Evolutionary conservation across 371 early-diverging fungal species (phyloP).

Genomic region (Apophysomyces elegans): DNA sequence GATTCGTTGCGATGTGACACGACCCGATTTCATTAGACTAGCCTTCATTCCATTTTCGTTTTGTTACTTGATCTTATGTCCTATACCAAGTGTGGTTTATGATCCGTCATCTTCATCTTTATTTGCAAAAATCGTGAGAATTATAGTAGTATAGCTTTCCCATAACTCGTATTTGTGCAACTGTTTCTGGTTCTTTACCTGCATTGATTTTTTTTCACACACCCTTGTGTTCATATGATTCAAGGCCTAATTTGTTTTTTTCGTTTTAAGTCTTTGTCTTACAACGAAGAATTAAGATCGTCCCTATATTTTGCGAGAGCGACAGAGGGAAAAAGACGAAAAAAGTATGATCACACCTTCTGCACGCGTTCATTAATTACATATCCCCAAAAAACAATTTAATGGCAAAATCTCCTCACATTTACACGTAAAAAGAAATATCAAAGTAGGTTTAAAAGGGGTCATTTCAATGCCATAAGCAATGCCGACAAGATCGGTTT

Average conservation of each 20-base stretch:
- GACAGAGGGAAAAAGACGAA: no score
- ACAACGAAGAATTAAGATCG: neutral
- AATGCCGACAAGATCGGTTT: neutral
- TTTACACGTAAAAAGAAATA: neutral
- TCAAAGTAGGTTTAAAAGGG: neutral
- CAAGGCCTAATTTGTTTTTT: neutral
- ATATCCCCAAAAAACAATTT: no score
- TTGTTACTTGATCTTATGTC: neutral
- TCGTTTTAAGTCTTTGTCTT: neutral
- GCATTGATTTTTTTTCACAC: neutral
- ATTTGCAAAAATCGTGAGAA: neutral
- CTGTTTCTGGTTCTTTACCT: neutral
- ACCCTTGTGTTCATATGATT: constrained; percentile 1
- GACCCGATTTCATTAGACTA: neutral
- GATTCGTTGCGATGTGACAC: constrained; percentile 6
- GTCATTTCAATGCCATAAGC: neutral
- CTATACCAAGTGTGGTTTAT: neutral
- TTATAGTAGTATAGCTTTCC: constrained; percentile 2
- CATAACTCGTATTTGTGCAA: neutral
- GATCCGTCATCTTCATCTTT: neutral
- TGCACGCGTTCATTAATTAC: no score
- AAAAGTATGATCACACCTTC: no score
- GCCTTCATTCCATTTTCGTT: neutral
- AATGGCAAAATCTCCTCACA: no score
- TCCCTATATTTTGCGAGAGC: neutral